Evolutionary conservation across 768 basidiomycete species (phyloP).

Genomic region (Russula vinacea): DNA sequence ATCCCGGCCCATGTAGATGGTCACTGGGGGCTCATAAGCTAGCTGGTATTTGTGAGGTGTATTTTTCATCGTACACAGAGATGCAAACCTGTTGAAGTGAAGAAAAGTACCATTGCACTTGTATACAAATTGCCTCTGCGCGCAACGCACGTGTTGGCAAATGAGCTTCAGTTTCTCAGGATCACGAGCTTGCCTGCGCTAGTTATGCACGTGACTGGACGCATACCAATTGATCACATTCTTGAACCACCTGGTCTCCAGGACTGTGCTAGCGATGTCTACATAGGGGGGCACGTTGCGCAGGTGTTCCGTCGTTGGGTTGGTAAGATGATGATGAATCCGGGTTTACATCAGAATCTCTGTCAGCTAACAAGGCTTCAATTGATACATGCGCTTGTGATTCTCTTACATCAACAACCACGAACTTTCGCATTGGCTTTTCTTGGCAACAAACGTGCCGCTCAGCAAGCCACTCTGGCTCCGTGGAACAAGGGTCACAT

Average conservation of each 20-base stretch:
- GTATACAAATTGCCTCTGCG: no score
- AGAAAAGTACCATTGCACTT: slow-evolving; percentile 29
- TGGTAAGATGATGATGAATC: no score
- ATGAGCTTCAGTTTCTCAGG: neutral
- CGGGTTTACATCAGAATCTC: no score
- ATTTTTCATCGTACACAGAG: neutral
- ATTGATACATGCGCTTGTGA: neutral
- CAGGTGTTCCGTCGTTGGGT: neutral
- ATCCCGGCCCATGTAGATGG: slow-evolving; percentile 93
- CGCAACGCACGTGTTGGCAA: no score
- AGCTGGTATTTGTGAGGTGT: neutral
- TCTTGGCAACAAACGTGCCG: no score
- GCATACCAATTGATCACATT: no score
- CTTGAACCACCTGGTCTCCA: neutral
- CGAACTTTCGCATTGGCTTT: neutral
- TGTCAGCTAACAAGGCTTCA: no score
- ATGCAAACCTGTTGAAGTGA: slow-evolving; percentile 29
- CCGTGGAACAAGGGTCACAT: neutral
- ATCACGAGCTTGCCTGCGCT: no score
- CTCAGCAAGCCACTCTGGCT: no score
- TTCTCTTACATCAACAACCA: neutral
- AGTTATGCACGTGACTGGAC: no score
- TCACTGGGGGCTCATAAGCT: slow-evolving; percentile 64
- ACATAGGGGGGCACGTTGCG: neutral
- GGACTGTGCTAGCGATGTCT: neutral